Evolutionary conservation across 2,329 filamentous ascomycete genomes (phyloP).

Genomic region (Ophiosphaerella herpotricha): DNA sequence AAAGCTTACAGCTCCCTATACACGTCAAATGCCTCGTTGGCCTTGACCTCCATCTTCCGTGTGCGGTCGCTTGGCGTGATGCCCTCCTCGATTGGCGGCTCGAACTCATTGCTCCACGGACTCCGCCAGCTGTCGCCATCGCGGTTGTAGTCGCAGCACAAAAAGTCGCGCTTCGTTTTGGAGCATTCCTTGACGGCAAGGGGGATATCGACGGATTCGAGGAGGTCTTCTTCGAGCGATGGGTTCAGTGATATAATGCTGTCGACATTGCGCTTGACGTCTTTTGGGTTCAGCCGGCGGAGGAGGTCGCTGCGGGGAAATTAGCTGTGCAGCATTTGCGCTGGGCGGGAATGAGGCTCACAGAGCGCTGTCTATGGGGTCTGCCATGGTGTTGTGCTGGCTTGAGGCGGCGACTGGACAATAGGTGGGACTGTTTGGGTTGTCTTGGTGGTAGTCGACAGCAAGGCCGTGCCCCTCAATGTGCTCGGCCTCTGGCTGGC

Average conservation of each 20-base stretch:
- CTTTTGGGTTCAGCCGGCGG: constrained; percentile 92
- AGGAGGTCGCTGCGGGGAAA: constrained; percentile 79
- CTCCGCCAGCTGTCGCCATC: constrained; percentile 97
- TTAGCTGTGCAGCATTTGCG: constrained; percentile 12
- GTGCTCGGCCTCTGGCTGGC: constrained; percentile 14
- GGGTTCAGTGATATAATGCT: constrained; percentile 87
- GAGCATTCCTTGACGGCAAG: constrained; percentile 84
- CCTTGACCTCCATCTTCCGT: constrained; percentile 88
- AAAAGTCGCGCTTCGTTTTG: constrained; percentile 89
- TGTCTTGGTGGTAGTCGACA: constrained; percentile 19
- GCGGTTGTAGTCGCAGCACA: constrained; percentile 99
- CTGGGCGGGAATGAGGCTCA: constrained; percentile 49
- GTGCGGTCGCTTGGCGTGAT: constrained; percentile 89
- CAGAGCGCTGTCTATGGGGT: constrained; percentile 70
- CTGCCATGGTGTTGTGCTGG: constrained; percentile 34
- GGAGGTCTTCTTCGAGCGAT: constrained; percentile 93
- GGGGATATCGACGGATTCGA: constrained; percentile 96
- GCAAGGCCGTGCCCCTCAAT: constrained; percentile 27
- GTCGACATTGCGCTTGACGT: constrained; percentile 85
- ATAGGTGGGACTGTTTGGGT: constrained; percentile 18
- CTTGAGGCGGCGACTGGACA: constrained; percentile 10
- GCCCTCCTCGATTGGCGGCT: constrained; percentile 83
- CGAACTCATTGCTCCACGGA: constrained; percentile 99
- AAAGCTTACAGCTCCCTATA: constrained; percentile 78
- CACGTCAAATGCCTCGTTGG: constrained; percentile 95